These are phyloP conservation scores for Ophiocytium majus DNA, from an alignment of 352 stramenopile genomes.

Conservation along the genomic window DNA sequence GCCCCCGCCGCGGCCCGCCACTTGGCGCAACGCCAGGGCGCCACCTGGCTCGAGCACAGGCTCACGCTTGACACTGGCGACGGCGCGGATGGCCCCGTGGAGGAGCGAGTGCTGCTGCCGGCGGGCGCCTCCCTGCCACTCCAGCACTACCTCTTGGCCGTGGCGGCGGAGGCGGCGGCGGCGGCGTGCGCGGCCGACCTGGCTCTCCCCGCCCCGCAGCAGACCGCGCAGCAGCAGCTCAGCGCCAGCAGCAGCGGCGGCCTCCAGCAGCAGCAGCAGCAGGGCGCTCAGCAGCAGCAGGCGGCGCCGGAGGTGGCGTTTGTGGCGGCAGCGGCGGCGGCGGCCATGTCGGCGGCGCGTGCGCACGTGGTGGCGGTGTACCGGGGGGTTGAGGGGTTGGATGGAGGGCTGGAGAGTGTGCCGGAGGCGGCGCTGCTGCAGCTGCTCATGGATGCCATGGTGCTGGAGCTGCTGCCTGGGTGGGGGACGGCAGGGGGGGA, in stretches of 20 bases:
- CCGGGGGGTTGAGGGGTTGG: neutral
- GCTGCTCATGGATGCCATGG: slow-evolving; percentile 8
- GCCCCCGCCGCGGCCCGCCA: neutral
- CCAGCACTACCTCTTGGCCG: neutral
- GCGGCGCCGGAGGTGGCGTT: neutral
- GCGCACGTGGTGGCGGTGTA: neutral
- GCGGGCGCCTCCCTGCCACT: neutral
- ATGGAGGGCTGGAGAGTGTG: neutral
- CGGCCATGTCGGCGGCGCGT: neutral
- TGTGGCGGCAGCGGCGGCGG: neutral
- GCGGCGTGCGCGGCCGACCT: neutral
- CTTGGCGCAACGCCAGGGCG: neutral
- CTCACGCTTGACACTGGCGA: neutral
- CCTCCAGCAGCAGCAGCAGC: neutral
- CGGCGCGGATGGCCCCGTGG: neutral
- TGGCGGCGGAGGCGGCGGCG: neutral
- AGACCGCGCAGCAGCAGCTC: neutral
- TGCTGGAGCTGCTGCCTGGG: slow-evolving; percentile 7
- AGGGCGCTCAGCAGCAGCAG: neutral
- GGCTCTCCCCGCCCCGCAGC: neutral
- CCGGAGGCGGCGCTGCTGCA: neutral
- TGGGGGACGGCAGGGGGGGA: neutral
- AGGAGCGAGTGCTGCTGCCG: neutral
- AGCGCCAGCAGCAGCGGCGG: neutral
- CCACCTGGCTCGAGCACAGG: slow-evolving; percentile 17